phyloP scores from a whole-genome alignment of 148 eudicot genomes.

The Fallopia convolvulus region DNA sequence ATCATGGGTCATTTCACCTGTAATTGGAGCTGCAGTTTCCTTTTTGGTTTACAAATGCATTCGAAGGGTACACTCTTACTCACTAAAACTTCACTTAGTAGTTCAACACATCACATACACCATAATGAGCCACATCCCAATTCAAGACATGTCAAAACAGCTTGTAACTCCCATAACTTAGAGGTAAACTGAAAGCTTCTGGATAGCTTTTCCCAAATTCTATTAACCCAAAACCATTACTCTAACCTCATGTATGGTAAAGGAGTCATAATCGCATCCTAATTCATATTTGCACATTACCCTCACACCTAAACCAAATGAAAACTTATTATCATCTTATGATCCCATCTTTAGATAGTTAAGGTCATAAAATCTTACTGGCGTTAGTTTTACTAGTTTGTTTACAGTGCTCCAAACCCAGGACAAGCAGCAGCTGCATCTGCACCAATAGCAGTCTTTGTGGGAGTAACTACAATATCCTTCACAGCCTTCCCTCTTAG shows the following conservation, averaged over 20 bases:
- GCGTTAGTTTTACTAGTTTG: slow-evolving; percentile 59
- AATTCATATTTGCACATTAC: not conserved
- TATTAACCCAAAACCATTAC: not conserved
- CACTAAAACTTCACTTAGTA: not conserved
- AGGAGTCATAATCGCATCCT: not conserved
- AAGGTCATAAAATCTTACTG: slow-evolving; percentile 15
- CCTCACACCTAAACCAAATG: not conserved
- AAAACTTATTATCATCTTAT: too few relatives aligned
- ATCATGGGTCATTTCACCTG: slow-evolving; percentile 94
- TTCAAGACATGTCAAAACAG: not conserved
- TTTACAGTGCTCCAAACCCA: slow-evolving; percentile 95
- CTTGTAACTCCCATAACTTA: not conserved
- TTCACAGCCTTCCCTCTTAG: slow-evolving; percentile 84
- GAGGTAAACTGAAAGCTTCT: not conserved
- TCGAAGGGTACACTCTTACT: slow-evolving; percentile 62
- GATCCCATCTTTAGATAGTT: too few relatives aligned
- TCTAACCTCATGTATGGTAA: not conserved
- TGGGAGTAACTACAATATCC: slow-evolving; percentile 67
- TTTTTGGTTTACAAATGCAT: slow-evolving; percentile 97
- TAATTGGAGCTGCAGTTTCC: slow-evolving; percentile 69
- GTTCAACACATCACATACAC: not conserved
- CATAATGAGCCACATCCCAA: not conserved
- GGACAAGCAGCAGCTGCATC: slow-evolving; percentile 95
- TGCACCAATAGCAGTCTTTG: slow-evolving; percentile 76
- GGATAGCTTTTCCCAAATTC: not conserved